These are phyloP conservation scores for Euphorbia corollata DNA, from an alignment of 441 rosid species.

Conservation along the genomic window DNA sequence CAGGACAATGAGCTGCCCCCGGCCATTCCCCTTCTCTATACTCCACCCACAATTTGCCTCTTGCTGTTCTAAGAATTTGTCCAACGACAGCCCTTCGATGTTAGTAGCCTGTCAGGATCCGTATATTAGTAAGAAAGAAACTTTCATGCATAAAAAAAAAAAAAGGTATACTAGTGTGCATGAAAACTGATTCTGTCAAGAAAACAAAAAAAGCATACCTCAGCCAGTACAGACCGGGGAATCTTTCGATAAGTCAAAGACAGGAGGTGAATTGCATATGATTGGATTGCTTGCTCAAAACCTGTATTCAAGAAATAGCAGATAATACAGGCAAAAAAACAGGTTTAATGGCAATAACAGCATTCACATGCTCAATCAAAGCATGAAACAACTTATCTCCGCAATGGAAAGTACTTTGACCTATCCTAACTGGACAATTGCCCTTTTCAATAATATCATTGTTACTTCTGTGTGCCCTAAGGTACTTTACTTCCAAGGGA, in stretches of 20 bases:
- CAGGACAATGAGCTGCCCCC: slow-evolving; percentile 50
- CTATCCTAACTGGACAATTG: too few relatives aligned
- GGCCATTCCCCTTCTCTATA: slow-evolving; percentile 56
- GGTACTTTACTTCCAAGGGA: neutral
- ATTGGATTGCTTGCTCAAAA: slow-evolving; percentile 88
- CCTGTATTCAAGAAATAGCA: slow-evolving; percentile 41
- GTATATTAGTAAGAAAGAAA: slow-evolving; percentile 11
- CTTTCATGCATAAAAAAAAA: neutral
- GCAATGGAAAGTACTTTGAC: too few relatives aligned
- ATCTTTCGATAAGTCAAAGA: slow-evolving; percentile 87
- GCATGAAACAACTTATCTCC: too few relatives aligned
- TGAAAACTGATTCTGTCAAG: neutral
- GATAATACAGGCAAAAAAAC: neutral
- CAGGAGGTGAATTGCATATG: slow-evolving; percentile 76
- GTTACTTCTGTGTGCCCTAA: neutral
- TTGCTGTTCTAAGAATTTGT: slow-evolving; percentile 78
- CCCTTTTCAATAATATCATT: neutral
- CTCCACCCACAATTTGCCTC: slow-evolving; percentile 60
- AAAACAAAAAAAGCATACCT: too few relatives aligned
- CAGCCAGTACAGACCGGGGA: slow-evolving; percentile 80
- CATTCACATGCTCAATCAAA: too few relatives aligned
- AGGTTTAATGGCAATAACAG: too few relatives aligned
- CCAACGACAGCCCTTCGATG: slow-evolving; percentile 72
- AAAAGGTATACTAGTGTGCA: neutral
- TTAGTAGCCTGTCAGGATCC: slow-evolving; percentile 55